A percentile compares a stretch with the other conserved stretches of the same genome.
Conservation (phyloP, 2,329 filamentous ascomycete genomes). For the Periconia digitata region DNA sequence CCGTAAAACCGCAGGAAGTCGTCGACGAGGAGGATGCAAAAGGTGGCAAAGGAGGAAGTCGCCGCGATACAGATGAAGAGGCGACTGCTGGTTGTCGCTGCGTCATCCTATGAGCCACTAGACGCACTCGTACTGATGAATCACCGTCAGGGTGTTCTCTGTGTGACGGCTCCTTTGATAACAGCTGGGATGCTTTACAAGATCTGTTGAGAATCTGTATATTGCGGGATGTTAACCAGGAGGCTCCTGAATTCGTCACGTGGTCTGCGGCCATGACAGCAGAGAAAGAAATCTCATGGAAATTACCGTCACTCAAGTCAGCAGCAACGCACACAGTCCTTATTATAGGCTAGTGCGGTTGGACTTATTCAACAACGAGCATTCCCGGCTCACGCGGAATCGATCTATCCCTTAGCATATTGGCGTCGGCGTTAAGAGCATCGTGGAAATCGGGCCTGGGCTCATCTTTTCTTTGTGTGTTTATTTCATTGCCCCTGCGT, state of each 20-base stretch:
- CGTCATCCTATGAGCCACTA: conserved; percentile 57
- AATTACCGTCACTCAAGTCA: background rate
- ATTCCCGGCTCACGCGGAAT: background rate
- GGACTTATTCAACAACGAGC: background rate
- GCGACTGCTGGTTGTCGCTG: conserved; percentile 64
- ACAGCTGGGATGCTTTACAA: background rate
- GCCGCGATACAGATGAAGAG: conserved; percentile 58
- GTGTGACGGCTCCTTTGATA: conserved; percentile 4
- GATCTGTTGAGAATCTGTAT: background rate
- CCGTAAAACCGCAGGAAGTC: conserved; percentile 80
- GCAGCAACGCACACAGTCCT: background rate
- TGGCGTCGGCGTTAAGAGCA: conserved; percentile 6
- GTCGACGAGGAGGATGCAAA: conserved; percentile 78
- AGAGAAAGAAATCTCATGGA: background rate
- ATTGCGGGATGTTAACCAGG: background rate
- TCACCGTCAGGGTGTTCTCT: conserved; percentile 1
- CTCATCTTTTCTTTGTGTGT: background rate
- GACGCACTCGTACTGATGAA: conserved; percentile 3
- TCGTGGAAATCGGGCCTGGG: background rate
- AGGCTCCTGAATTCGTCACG: conserved; percentile 1
- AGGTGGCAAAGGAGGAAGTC: conserved; percentile 57
- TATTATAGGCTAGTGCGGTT: conserved; percentile 1
- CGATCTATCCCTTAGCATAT: background rate
- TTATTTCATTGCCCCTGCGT: background rate
- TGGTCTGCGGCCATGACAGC: background rate